Percentiles rank a stretch among this genome's conserved stretches.
Conservation (phyloP, 805 yeast species). For the Pichia kluyveri region DNA sequence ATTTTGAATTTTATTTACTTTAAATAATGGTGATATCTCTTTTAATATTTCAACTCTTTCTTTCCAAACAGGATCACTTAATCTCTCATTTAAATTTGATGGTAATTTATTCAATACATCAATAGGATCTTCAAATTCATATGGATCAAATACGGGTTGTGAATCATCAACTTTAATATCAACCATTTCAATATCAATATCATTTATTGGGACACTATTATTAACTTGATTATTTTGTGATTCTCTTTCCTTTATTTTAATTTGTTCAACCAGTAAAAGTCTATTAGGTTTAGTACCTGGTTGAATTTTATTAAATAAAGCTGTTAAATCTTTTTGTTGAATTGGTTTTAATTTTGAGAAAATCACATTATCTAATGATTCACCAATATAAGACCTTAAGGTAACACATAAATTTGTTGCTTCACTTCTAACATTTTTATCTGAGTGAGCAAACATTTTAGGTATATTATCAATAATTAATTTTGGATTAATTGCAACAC, state of each 20-base stretch:
- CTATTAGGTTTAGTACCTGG: slow-evolving; percentile 43
- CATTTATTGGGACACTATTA: slow-evolving; percentile 16
- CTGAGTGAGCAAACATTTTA: slow-evolving; percentile 75
- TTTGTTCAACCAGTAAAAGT: slow-evolving; percentile 36
- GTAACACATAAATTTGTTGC: slow-evolving; percentile 62
- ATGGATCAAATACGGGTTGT: slow-evolving; percentile 43
- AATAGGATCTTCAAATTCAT: slow-evolving; percentile 60
- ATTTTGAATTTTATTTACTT: slow-evolving; percentile 42
- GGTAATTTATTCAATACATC: slow-evolving; percentile 60
- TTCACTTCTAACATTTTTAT: slow-evolving; percentile 75
- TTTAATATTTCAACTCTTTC: slow-evolving; percentile 83
- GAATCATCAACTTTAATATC: slow-evolving; percentile 21
- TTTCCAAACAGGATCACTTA: slow-evolving; percentile 74
- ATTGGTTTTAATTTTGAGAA: slow-evolving; percentile 78
- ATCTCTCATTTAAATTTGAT: slow-evolving; percentile 41
- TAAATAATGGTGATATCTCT: slow-evolving; percentile 41
- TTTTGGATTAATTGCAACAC: slow-evolving; percentile 49
- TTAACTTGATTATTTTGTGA: background rate
- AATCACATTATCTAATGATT: slow-evolving; percentile 44
- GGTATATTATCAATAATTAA: slow-evolving; percentile 49
- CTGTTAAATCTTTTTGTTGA: slow-evolving; percentile 76
- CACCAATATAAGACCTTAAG: slow-evolving; percentile 68
- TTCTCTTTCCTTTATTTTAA: slow-evolving; percentile 12
- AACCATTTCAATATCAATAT: slow-evolving; percentile 31
- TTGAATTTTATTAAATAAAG: slow-evolving; percentile 49